These are phyloP conservation scores for Apophysomyces trapeziformis DNA, from an alignment of 371 early-diverging fungal genomes.

Conservation along the genomic window DNA sequence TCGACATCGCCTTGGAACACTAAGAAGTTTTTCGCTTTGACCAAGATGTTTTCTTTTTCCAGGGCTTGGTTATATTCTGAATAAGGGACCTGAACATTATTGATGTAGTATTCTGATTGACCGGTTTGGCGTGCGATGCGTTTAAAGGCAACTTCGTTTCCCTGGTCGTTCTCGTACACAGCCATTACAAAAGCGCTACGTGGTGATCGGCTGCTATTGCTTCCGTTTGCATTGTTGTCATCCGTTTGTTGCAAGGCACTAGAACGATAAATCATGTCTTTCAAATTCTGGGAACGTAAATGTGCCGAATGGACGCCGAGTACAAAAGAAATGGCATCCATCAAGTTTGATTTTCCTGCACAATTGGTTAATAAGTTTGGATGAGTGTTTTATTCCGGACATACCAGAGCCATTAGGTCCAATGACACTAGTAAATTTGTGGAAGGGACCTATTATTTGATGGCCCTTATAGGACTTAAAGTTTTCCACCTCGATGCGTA, in stretches of 20 bases:
- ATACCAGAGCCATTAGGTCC: conserved; percentile 99
- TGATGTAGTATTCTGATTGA: conserved; percentile 87
- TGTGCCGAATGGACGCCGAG: conserved; percentile 91
- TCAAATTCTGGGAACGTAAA: conserved; percentile 85
- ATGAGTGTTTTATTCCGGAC: background rate
- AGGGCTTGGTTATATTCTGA: conserved; percentile 78
- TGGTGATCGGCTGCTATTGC: conserved; percentile 38
- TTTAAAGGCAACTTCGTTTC: conserved; percentile 61
- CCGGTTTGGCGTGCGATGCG: conserved; percentile 77
- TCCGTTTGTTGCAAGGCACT: conserved; percentile 40
- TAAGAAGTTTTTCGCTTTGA: conserved; percentile 96
- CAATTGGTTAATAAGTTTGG: background rate
- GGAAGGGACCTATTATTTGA: conserved; percentile 95
- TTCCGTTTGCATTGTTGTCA: conserved; percentile 14
- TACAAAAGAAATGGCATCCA: conserved; percentile 99
- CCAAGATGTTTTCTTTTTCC: conserved; percentile 89
- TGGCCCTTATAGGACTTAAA: conserved; percentile 99
- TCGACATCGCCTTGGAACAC: conserved; percentile 99
- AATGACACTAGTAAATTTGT: conserved; percentile 96
- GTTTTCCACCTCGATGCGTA: conserved; percentile 95
- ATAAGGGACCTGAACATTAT: conserved; percentile 72
- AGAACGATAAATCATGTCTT: conserved; percentile 91
- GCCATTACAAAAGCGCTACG: conserved; percentile 79
- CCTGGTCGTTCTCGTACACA: conserved; percentile 71
- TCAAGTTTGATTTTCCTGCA: conserved; percentile 96